Evolutionary conservation across 2,329 filamentous ascomycete species (phyloP), one percentile per base, ranked within the genome.

Genomic region (Aspergillus sp.): DNA sequence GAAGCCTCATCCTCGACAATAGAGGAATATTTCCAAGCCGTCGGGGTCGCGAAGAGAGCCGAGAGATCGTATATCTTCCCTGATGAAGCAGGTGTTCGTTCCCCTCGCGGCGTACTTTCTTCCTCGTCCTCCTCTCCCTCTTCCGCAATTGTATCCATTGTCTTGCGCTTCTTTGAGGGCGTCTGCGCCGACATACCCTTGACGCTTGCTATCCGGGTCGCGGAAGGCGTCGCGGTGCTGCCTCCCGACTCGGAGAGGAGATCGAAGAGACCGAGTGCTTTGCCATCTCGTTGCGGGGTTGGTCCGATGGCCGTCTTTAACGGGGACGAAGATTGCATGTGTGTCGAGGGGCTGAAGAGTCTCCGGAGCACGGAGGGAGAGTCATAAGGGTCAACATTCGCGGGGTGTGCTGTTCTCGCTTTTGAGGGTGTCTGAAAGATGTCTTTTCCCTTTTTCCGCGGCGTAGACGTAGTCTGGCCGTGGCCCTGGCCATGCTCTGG

Each of bases 281-380:
- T 79, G 9, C 79, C 79, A 65, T 81, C 77, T 39, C 79, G 75
- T 57, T 80, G 77, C 1, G 79, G 79, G 2, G 79, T 81, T 12
- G 79, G 79, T 4, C 78, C 79, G 50, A 81, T 77, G 23, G 70
- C 73, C 8, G 71, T 61, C 45, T 75, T 74, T 2, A 79, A 62
- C 3, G 75, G 73, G 8, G 71, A 67, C 5, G 70, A 67, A 7
- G 62, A 40, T 31, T 64, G 57, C 15, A 60, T 63, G 46, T 75
- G 73, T 3, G 70, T 65, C 24, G 64, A 68, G 7, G 75, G 70
- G 53, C 71, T 74, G 67, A 75, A 75, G 11, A 77, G 63, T 35
- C 68, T 66, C 17, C 74, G 73, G 6, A 77, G 62, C 1, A 67
- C 68, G 0, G 74, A 72, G 0, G 78, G 77, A 0, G 76, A 76